Conservation (phyloP, 2,329 filamentous ascomycete genomes). For the Fusarium coffeatum region DNA sequence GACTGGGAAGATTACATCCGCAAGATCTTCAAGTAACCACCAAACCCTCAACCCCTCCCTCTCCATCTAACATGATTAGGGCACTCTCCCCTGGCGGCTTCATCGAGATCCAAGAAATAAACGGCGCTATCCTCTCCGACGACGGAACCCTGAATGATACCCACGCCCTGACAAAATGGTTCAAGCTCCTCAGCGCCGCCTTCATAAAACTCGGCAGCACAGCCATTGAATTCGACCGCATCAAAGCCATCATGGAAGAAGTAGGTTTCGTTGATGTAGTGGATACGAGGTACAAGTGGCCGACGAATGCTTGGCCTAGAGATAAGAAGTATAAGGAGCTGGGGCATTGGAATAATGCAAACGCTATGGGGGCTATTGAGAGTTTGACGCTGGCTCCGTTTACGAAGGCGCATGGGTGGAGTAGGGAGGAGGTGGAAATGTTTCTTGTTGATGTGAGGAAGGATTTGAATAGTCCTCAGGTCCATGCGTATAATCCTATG, state of each 20-base stretch:
- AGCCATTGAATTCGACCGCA: background rate
- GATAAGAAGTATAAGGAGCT: conserved; percentile 27
- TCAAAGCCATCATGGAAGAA: conserved; percentile 13
- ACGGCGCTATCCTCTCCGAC: background rate
- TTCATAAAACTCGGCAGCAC: conserved; percentile 2
- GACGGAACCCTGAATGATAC: background rate
- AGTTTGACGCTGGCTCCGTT: conserved; percentile 20
- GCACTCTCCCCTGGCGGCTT: conserved; percentile 1
- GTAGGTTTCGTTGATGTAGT: background rate
- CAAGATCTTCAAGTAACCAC: conserved; percentile 1
- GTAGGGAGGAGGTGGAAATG: conserved; percentile 2
- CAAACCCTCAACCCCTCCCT: fast-evolving
- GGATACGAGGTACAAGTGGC: conserved; percentile 17
- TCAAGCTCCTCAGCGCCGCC: background rate
- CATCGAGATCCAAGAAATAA: conserved; percentile 9
- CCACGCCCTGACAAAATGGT: conserved; percentile 5
- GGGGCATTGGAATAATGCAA: conserved; percentile 15
- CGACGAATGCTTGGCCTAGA: conserved; percentile 17
- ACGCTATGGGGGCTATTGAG: conserved; percentile 1
- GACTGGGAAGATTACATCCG: conserved; percentile 1
- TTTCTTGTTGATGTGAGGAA: conserved; percentile 28
- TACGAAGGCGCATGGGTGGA: conserved; percentile 22
- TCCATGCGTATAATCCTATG: conserved; percentile 36
- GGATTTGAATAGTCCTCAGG: conserved; percentile 8
- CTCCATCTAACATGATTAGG: background rate